These are phyloP conservation scores for Candida gorgasii DNA, from an alignment of 805 yeast genomes.

Conservation along the genomic window DNA sequence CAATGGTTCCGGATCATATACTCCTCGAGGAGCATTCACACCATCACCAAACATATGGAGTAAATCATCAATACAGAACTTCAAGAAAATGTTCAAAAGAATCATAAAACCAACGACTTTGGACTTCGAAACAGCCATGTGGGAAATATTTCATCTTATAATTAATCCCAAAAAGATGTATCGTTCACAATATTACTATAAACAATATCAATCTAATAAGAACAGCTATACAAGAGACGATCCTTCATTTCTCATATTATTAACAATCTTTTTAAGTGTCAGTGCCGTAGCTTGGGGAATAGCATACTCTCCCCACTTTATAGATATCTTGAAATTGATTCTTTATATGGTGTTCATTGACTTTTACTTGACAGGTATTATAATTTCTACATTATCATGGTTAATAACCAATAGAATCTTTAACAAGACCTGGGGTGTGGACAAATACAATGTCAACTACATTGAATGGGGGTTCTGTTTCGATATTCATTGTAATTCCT, in stretches of 20 bases:
- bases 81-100: conserved; percentile 34
- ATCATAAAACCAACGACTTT: conserved; percentile 71
- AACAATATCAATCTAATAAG: conserved; percentile 40
- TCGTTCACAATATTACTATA: conserved; percentile 71
- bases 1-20: conserved; percentile 3
- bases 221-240: conserved; percentile 85
- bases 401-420: conserved; percentile 64
- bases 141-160: conserved; percentile 82
- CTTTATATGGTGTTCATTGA: conserved; percentile 84
- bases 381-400: conserved; percentile 77
- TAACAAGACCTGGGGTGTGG: conserved; percentile 33
- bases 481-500: conserved; percentile 92
- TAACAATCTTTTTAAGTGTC: conserved; percentile 63
- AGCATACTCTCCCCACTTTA: conserved; percentile 66
- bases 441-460: conserved; percentile 32
- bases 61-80: conserved; percentile 19
- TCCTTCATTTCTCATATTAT: conserved; percentile 79
- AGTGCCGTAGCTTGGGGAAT: conserved; percentile 91
- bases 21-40: conserved; percentile 1
- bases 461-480: conserved; percentile 95
- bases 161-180: conserved; percentile 80
- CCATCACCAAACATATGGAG: conserved; percentile 9
- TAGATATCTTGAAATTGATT: conserved; percentile 64
- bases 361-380: conserved; percentile 67
- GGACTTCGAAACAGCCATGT: conserved; percentile 89